phyloP scores from a whole-genome alignment of 495 filamentous ascomycete genomes.

The Trichoderma orchidacearum region DNA sequence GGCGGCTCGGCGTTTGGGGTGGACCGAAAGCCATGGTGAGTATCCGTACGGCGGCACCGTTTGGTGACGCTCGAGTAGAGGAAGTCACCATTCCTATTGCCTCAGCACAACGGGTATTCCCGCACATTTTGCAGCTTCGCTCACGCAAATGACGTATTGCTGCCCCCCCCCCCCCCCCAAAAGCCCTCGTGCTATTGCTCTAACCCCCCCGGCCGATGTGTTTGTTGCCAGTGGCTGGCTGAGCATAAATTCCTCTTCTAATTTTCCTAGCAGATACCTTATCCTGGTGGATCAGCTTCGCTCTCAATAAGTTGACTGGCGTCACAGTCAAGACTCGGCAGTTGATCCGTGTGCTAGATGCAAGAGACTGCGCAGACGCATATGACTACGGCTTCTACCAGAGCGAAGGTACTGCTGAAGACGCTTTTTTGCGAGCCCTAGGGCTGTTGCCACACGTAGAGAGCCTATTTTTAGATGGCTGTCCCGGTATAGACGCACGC shows the following conservation, averaged over 20 bases:
- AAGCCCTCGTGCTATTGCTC: too few relatives aligned
- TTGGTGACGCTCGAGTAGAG: too few relatives aligned
- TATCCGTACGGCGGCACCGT: too few relatives aligned
- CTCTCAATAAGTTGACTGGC: slow-evolving; percentile 12
- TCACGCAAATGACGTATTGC: too few relatives aligned
- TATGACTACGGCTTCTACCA: slow-evolving; percentile 16
- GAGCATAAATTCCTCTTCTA: too few relatives aligned
- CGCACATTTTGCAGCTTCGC: too few relatives aligned
- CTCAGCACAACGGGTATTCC: too few relatives aligned
- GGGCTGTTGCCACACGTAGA: slow-evolving; percentile 18
- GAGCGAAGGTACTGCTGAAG: slow-evolving; percentile 13
- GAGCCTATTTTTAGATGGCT: slow-evolving; percentile 24
- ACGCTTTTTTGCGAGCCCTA: slow-evolving; percentile 13
- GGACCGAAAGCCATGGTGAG: slow-evolving; percentile 23
- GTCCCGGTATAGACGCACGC: slow-evolving; percentile 17
- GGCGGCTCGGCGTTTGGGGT: slow-evolving; percentile 10
- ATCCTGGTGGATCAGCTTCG: slow-evolving; percentile 23
- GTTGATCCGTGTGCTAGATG: slow-evolving; percentile 22
- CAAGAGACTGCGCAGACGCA: slow-evolving; percentile 17
- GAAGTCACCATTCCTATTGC: too few relatives aligned
- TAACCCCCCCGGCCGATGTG: too few relatives aligned
- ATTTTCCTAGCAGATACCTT: slow-evolving; percentile 4
- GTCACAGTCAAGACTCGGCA: slow-evolving; percentile 13
- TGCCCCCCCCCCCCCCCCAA: too few relatives aligned
- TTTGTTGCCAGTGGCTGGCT: too few relatives aligned